Base-by-base conservation (phyloP, 23 red algal genomes). In the Gracilaria caudata region DNA sequence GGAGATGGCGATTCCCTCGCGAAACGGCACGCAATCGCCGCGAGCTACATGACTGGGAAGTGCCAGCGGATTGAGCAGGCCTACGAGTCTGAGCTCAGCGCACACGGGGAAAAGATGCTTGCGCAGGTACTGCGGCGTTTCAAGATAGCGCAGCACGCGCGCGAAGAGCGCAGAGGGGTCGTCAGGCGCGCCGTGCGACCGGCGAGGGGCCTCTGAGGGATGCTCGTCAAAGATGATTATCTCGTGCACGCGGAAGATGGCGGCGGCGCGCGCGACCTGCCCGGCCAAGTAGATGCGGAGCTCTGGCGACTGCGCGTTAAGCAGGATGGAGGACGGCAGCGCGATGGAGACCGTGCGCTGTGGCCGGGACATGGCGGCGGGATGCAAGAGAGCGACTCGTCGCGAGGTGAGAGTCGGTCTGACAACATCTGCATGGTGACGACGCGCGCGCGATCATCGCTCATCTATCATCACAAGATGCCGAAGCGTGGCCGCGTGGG, bases 81-180 rank as follows among this genome's bases (percentile, higher is more conserved):
- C 97, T 6, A 88, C 97, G n/a, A 87, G 79, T 11, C 92, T 81
- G 7, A 99, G 82, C 9, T 94, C 79, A 8, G 77, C 29, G 21
- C 64, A 66, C n/a, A 80, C 82, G 44, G 92, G 92, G 81, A 99
- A 99, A 26, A 99, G 72, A 37, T 82, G 70, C 82, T 88, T 93
- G 19, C 97, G 88, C n/a, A 99, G 87, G 68, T 99, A 99, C 59
- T 95, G 97, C 36, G 97, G 97, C 3, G 92, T 93, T 44, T 99
- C 97, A 3, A 95, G 74, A 66, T 99, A 99, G 51, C 89, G 36
- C 72, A 99, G 78, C 3, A 99, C 24, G 23, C 80, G 83, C 32
- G 28, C 78, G 38, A 98, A 78, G 19, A 87, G 44, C 19, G 57
- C 84, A 1, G 79, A 64, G 39, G 70, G n/a, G 19, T 75, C 43